Base-by-base conservation (phyloP, 495 filamentous ascomycete species). In the Talaromyces proteolyticus region DNA sequence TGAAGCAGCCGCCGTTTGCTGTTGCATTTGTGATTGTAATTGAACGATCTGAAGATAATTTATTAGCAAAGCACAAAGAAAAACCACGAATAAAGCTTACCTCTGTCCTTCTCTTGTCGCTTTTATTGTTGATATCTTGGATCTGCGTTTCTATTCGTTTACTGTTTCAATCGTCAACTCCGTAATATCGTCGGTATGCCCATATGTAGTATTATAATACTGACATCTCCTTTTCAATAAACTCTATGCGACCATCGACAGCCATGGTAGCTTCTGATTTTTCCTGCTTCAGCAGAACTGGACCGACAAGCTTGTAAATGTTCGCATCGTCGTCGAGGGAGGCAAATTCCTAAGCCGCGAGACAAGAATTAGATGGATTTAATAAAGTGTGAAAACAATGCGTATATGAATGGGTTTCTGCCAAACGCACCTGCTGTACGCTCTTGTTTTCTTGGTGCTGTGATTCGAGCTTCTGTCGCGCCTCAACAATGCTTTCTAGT, bases 261-360 rank as follows among this genome's bases (percentile, higher is more conserved):
- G 90, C 89, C 79, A 88, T 85, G 43, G 85, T 76, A 0, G 94
- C 93, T 57, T 98, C 93, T 3, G 72, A 66, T 59, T 86, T 88
- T 11, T 97, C 93, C 66, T 97, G 94, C 73, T 97, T 96, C 58
- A 97, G 67, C 42, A 99, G 73, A 8, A 97, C 87, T 0, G 93
- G 93, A 1, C 93, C 93, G 45, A 96, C 81, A 29, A 95, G 79
- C 66, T 97, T 97, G 77, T 90, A 99, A 68, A 99, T 94, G 45
- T 84, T 88, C 52, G 92, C 83, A 54, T 85, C 83, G 42, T 89
- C 82, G 51, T 82, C 79, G 50, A 97, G 76, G 49, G 75, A 75
- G 24, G 78, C 68, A 67, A 98, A 96, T 72, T 98, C 93, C 82
- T 90, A 36, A 3, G 6, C 6, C n/a, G n/a, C n/a, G n/a, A n/a